phyloP scores from a whole-genome alignment of 1,139 yeast genomes.

The Scheffersomyces quercinus region DNA sequence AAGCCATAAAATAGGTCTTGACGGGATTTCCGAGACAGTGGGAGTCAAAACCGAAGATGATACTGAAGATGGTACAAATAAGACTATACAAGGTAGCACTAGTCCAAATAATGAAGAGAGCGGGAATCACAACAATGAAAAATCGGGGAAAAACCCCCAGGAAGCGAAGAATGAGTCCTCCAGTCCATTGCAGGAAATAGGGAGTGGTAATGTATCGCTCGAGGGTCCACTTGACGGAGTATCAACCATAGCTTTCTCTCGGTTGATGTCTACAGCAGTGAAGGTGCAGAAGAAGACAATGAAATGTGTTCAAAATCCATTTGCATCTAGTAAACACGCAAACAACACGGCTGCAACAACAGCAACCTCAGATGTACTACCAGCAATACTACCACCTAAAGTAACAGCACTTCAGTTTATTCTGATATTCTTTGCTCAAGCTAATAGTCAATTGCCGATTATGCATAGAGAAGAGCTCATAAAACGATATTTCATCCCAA shows the following conservation, averaged over 20 bases:
- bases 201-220: background rate
- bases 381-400: conserved; percentile 69
- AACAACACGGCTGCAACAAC: conserved; percentile 11
- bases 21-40: background rate
- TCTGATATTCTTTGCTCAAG: conserved; percentile 71
- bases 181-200: conserved; percentile 1
- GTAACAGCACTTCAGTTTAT: conserved; percentile 66
- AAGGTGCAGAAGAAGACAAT: conserved; percentile 36
- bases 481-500: conserved; percentile 65
- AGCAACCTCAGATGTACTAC: conserved; percentile 18
- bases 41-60: background rate
- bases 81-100: background rate
- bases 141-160: no score
- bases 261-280: conserved; percentile 73
- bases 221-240: background rate
- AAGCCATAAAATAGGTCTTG: conserved; percentile 39
- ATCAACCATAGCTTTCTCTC: conserved; percentile 61
- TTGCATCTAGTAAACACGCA: conserved; percentile 10
- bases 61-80: background rate
- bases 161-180: background rate
- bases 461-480: conserved; percentile 79
- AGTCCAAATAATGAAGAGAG: background rate
- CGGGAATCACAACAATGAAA: background rate
- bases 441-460: conserved; percentile 80
- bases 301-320: background rate